Percentiles rank a stretch among this genome's conserved stretches.
Evolutionary conservation across 352 stramenopile genomes (phyloP).

Genomic region (Peronospora farinosa): DNA sequence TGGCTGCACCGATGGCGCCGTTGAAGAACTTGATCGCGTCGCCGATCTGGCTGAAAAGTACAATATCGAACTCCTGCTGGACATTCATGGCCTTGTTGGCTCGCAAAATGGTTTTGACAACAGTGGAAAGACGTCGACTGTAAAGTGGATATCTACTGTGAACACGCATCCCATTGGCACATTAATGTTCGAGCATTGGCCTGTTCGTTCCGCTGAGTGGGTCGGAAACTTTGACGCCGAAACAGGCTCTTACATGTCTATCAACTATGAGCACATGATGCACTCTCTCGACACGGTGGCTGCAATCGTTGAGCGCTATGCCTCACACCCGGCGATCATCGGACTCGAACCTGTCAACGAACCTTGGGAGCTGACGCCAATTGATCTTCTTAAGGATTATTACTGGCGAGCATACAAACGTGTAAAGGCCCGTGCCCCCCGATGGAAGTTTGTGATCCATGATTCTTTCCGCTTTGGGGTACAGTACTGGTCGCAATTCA

Average conservation of each 20-base stretch:
- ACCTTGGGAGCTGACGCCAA: constrained; percentile 90
- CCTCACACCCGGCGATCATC: constrained; percentile 75
- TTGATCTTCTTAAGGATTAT: constrained; percentile 89
- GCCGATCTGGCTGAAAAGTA: constrained; percentile 81
- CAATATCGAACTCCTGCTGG: constrained; percentile 83
- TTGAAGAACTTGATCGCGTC: constrained; percentile 86
- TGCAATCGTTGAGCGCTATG: constrained; percentile 85
- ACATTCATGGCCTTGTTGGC: constrained; percentile 88
- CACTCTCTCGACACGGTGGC: constrained; percentile 84
- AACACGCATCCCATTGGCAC: constrained; percentile 11
- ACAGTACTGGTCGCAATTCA: constrained; percentile 46
- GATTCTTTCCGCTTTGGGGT: constrained; percentile 87
- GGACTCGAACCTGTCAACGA: constrained; percentile 92
- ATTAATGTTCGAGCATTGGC: constrained; percentile 16
- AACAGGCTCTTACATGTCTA: constrained; percentile 72
- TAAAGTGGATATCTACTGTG: constrained; percentile 16
- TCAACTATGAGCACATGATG: constrained; percentile 88
- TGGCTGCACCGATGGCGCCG: constrained; percentile 86
- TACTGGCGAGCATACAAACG: constrained; percentile 95
- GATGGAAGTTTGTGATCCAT: constrained; percentile 94
- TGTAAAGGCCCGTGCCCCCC: constrained; percentile 84
- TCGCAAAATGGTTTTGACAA: constrained; percentile 96
- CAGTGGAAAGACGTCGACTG: constrained; percentile 67
- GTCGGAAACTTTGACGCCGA: constrained; percentile 83
- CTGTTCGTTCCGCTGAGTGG: constrained; percentile 83